Conservation (phyloP, 169 alveolate species). For the Neospora caninum region DNA sequence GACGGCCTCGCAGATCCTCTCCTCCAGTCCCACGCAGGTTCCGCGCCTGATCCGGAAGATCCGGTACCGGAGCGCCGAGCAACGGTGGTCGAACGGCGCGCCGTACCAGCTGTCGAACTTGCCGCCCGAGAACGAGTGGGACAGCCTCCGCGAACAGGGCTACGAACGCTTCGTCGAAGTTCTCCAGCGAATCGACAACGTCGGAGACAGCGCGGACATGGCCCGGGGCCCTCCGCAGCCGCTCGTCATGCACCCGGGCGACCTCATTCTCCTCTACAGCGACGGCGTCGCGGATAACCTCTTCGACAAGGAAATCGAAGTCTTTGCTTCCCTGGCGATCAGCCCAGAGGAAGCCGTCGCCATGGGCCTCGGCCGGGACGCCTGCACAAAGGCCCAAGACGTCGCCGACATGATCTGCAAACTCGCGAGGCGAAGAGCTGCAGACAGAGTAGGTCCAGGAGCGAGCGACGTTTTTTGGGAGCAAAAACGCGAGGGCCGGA, state of each 20-base stretch:
- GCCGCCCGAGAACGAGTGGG: constrained; percentile 75
- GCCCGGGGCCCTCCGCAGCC: constrained; percentile 74
- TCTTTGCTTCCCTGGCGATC: constrained; percentile 75
- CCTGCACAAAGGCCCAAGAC: constrained; percentile 68
- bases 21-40: not conserved
- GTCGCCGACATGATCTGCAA: constrained; percentile 72
- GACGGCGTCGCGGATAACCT: constrained; percentile 79
- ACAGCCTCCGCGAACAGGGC: constrained; percentile 71
- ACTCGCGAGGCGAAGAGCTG: constrained; percentile 70
- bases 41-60: constrained; percentile 74
- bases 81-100: constrained; percentile 81
- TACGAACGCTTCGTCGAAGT: constrained; percentile 73
- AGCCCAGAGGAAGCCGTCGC: constrained; percentile 78
- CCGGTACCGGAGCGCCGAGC: constrained; percentile 76
- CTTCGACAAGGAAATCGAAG: constrained; percentile 77
- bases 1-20: not conserved
- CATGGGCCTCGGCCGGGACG: constrained; percentile 65
- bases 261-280: constrained; percentile 73
- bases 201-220: constrained; percentile 77
- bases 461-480: not conserved
- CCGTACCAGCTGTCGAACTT: constrained; percentile 77
- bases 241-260: constrained; percentile 77
- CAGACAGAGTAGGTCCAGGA: constrained; percentile 56
- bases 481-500: not conserved
- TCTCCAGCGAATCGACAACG: constrained; percentile 73